Evolutionary conservation across 371 early-diverging fungal species (phyloP).

Genomic region (Rhizopus delemar): DNA sequence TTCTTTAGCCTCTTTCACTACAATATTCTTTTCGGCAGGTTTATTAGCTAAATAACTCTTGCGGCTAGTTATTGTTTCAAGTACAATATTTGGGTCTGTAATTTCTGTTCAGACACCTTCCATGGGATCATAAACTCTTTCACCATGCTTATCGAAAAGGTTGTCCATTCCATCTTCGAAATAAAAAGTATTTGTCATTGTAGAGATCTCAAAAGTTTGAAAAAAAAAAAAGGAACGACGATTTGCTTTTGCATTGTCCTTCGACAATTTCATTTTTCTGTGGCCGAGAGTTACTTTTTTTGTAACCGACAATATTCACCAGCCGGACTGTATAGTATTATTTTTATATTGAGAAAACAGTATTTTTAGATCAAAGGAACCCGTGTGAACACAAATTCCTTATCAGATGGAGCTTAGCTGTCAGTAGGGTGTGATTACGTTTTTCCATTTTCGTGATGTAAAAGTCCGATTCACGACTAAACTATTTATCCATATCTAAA

Average conservation of each 20-base stretch:
- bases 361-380: too few relatives aligned
- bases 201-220: slow-evolving; percentile 7
- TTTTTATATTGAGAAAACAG: too few relatives aligned
- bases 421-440: neutral
- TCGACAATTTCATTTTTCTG: too few relatives aligned
- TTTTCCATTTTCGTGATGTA: too few relatives aligned
- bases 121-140: slow-evolving; percentile 18
- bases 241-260: too few relatives aligned
- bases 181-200: slow-evolving; percentile 12
- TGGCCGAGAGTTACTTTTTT: too few relatives aligned
- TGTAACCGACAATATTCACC: too few relatives aligned
- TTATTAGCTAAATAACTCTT: slow-evolving; percentile 2
- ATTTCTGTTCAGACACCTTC: slow-evolving; percentile 9
- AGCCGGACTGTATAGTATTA: too few relatives aligned
- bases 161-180: slow-evolving; percentile 18
- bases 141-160: slow-evolving; percentile 20
- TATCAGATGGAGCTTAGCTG: neutral
- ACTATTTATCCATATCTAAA: slow-evolving; percentile 1
- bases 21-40: too few relatives aligned
- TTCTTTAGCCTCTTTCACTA: too few relatives aligned
- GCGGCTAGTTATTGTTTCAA: slow-evolving; percentile 15
- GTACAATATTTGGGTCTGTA: neutral
- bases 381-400: neutral
- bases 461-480: slow-evolving; percentile 5
- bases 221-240: neutral